Conservation (phyloP, 1,284 basidiomycete genomes). For the Neolentinus lepideus region DNA sequence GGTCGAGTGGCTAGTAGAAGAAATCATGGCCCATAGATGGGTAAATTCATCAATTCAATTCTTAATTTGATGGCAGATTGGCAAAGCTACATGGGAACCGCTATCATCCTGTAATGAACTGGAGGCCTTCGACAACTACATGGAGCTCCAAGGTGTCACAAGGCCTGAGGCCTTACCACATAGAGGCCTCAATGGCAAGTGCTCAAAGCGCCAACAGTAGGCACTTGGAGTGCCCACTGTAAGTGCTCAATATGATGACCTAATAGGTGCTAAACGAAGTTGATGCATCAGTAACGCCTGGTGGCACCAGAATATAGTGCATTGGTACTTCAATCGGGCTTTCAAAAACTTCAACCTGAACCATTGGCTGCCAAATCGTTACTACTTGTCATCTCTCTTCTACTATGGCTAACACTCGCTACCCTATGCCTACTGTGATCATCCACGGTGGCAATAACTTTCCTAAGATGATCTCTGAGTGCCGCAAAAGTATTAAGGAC, state of each 20-base stretch:
- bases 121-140: constrained; percentile 18
- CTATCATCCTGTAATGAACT: constrained; percentile 12
- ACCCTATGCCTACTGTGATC: neutral
- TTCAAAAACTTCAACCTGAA: neutral
- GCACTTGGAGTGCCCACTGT: neutral
- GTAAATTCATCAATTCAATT: constrained; percentile 9
- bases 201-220: neutral
- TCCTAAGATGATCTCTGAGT: neutral
- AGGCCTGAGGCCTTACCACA: neutral
- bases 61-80: constrained; percentile 11
- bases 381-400: neutral
- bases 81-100: constrained; percentile 12
- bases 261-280: too few relatives aligned
- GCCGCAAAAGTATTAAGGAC: neutral
- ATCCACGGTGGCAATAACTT: neutral
- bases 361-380: neutral
- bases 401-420: neutral
- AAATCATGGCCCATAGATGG: constrained; percentile 16
- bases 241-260: too few relatives aligned
- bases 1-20: constrained; percentile 15
- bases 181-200: neutral
- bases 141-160: constrained; percentile 11
- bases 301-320: neutral
- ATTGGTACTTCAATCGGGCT: neutral
- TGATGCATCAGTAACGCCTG: neutral